Base-by-base conservation (phyloP, 164 flowering plant species). In the Brasenia schreberi region DNA sequence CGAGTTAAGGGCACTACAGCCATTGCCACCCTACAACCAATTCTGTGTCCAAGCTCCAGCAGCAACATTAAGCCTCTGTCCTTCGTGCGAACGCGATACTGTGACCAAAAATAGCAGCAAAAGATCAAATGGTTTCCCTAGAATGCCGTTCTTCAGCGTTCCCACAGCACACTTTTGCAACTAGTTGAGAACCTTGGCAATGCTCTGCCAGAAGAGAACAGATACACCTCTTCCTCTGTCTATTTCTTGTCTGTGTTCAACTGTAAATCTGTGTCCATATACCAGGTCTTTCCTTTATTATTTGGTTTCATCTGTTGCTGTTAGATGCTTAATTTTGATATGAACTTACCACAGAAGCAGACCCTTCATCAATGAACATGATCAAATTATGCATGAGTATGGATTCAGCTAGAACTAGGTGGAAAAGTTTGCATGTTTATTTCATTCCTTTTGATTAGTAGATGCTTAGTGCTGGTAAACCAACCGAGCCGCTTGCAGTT, bases 21-120 rank as follows among this genome's bases (percentile, higher is more conserved):
- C 53, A 45, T 12, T 45, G 53, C 53, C 53, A 45, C 11, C 12
- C 12, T 45, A 2, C 53, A 12, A 12, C 53, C 11, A 12, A 12
- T 45, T 7, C 53, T 45, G 53, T 12, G 82, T 83, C 87, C 96
- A 85, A 43, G 84, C 84, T 90, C 92, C 92, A 59, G 86, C 92
- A 4, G 85, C 92, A 12, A 89, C 92, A 53, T 87, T 89, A 73
- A 87, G 89, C 77, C 83, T 89, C 87, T 88, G 96, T 77, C 88
- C 96, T 0, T 88, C 96, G 18, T 89, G 96, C 73, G 92, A 89
- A 81, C 53, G 53, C 53, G 12, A 45, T 1, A 2, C 7, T 12
- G 11, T 12, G 12, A 12, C 53, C 7, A 6, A 45, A 45, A 45
- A 12, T 7, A 45, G 12, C 12, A 12, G 11, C 5, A 45, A 12